Percentiles rank a stretch among this genome's conserved stretches.
phyloP scores from a whole-genome alignment of 164 flowering plant species.

The Euptelea pleiosperma region DNA sequence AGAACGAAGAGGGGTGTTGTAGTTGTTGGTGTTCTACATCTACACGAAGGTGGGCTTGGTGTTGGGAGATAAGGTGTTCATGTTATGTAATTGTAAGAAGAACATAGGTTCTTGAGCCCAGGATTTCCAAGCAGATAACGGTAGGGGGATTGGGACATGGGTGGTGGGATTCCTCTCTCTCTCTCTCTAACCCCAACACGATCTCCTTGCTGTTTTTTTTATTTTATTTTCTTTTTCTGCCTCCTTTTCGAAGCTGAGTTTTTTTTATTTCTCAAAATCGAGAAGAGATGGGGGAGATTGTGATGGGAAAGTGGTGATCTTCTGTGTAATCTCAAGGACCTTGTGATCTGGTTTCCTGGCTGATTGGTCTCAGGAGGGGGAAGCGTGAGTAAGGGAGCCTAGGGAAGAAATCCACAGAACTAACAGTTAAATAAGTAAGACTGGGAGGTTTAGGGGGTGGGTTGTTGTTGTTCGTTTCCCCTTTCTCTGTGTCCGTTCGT shows the following conservation, averaged over 20 bases:
- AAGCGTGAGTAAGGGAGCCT: too few relatives aligned
- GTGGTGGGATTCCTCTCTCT: conserved; percentile 31
- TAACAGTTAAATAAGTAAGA: too few relatives aligned
- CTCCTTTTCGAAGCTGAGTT: not conserved
- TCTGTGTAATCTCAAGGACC: too few relatives aligned
- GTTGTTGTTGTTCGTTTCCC: not conserved
- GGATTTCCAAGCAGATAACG: conserved; percentile 45
- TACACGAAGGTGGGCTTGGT: not conserved
- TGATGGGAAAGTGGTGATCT: too few relatives aligned
- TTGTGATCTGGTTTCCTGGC: too few relatives aligned
- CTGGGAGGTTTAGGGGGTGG: not conserved
- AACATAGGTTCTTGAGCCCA: conserved; percentile 9
- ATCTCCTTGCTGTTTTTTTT: conserved; percentile 12
- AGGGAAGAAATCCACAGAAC: too few relatives aligned
- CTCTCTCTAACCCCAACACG: conserved; percentile 17
- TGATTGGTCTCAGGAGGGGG: too few relatives aligned
- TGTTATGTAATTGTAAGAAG: not conserved
- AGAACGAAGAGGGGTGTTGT: not conserved
- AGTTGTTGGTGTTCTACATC: not conserved
- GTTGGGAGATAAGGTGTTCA: not conserved
- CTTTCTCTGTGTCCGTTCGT: conserved; percentile 17
- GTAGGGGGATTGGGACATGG: conserved; percentile 44
- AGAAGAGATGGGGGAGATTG: too few relatives aligned
- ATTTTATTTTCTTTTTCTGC: not conserved
- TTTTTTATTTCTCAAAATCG: too few relatives aligned